Percentiles rank a stretch among this genome's conserved stretches.
phyloP scores from a whole-genome alignment of 345 rosid genomes.

The Moricandia arvensis region DNA sequence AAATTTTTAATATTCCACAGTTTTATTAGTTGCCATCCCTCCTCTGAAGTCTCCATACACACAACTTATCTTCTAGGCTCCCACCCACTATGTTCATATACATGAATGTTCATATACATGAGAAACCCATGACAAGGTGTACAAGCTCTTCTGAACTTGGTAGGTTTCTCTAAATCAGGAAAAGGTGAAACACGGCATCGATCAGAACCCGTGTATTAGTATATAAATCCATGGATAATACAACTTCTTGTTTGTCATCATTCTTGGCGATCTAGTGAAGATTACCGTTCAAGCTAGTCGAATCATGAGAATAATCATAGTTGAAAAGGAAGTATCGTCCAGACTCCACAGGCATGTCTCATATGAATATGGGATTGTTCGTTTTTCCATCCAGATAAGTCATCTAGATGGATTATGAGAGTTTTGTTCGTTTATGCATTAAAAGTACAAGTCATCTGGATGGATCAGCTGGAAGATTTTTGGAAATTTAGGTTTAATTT shows the following conservation, averaged over 20 bases:
- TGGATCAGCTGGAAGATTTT: too few species aligned
- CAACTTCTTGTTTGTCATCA: not conserved
- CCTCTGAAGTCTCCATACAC: not conserved
- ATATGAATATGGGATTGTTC: not conserved
- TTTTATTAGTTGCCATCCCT: not conserved
- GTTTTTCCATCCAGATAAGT: too few species aligned
- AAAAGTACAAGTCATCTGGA: too few species aligned
- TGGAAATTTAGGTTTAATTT: too few species aligned
- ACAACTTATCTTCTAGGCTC: not conserved
- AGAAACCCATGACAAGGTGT: not conserved
- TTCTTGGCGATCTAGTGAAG: slow-evolving; percentile 1
- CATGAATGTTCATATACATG: not conserved
- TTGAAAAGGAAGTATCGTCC: not conserved
- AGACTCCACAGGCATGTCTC: slow-evolving; percentile 16
- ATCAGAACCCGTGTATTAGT: not conserved
- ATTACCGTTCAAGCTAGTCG: slow-evolving; percentile 9
- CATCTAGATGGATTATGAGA: too few species aligned
- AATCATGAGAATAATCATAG: not conserved
- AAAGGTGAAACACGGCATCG: not conserved
- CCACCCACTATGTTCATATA: not conserved
- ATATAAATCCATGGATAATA: slow-evolving; percentile 7
- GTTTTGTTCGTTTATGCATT: too few species aligned
- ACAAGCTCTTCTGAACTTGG: not conserved
- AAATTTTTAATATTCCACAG: too few species aligned
- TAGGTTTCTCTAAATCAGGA: not conserved